These are phyloP conservation scores for Cupressus sempervirens DNA, from an alignment of 75 land plant genomes.

Conservation along the genomic window DNA sequence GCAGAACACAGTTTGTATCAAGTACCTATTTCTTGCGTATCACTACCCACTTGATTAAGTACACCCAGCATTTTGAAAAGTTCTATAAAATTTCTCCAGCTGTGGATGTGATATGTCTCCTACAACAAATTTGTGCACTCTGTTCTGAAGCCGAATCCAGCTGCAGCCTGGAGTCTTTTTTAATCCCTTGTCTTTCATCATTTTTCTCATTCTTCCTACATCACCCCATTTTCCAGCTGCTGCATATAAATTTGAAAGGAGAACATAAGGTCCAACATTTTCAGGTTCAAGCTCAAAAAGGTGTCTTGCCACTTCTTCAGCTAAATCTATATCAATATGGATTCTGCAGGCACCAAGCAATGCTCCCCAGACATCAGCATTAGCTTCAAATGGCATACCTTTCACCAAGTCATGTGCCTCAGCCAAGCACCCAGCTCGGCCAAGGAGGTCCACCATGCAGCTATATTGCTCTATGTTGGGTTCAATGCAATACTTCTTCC, in stretches of 20 bases:
- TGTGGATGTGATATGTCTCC: background rate
- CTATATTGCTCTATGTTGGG: background rate
- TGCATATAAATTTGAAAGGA: background rate
- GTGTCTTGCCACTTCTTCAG: background rate
- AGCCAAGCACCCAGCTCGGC: background rate
- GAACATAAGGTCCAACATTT: background rate
- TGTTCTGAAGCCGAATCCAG: background rate
- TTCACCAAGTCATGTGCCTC: background rate
- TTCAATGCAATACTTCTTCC: background rate
- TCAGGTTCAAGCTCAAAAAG: background rate
- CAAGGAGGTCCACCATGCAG: conserved; percentile 5
- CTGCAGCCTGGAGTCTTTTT: conserved; percentile 1
- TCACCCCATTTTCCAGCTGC: conserved; percentile 3
- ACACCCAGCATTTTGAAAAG: background rate
- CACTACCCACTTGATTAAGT: background rate
- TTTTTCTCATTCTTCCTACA: conserved; percentile 1
- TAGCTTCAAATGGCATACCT: background rate
- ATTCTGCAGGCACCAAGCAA: conserved; percentile 3
- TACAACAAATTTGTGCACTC: background rate
- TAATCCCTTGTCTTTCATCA: background rate
- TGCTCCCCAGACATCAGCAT: conserved; percentile 1
- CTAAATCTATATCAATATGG: background rate
- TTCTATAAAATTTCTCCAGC: background rate
- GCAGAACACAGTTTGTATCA: background rate
- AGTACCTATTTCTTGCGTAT: background rate